phyloP scores from a whole-genome alignment of 2,329 filamentous ascomycete species.

The Calonectria honghensis region DNA sequence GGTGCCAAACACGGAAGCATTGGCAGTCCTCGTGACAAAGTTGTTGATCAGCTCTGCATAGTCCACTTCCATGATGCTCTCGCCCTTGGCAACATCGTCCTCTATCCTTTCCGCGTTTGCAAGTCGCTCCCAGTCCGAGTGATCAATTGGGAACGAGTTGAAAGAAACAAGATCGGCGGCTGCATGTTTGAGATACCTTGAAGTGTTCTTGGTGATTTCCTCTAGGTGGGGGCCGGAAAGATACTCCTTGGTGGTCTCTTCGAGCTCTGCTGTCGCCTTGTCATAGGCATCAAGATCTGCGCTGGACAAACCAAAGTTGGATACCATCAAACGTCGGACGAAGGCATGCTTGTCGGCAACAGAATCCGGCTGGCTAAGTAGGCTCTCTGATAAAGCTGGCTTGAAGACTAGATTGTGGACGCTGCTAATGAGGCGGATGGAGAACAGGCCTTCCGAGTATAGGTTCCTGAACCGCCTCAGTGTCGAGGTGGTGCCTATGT shows the following conservation, averaged over 20 bases:
- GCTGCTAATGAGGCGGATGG: conserved; percentile 58
- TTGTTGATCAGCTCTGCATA: conserved; percentile 59
- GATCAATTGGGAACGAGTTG: conserved; percentile 61
- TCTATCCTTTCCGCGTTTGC: conserved; percentile 59
- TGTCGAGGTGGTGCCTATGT: conserved; percentile 54
- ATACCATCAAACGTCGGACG: conserved; percentile 53
- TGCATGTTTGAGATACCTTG: conserved; percentile 53
- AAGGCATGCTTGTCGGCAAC: conserved; percentile 54
- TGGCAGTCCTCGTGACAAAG: conserved; percentile 61
- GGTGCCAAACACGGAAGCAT: conserved; percentile 61
- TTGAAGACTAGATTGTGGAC: conserved; percentile 60
- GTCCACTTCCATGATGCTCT: conserved; percentile 58
- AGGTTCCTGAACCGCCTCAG: conserved; percentile 56
- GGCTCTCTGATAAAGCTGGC: conserved; percentile 54
- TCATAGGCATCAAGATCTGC: conserved; percentile 58
- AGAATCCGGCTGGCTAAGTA: conserved; percentile 57
- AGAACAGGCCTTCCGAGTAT: conserved; percentile 61
- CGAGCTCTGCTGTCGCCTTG: conserved; percentile 54
- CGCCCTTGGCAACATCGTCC: conserved; percentile 47
- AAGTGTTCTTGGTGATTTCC: conserved; percentile 46
- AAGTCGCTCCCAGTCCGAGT: conserved; percentile 62
- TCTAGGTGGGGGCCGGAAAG: conserved; percentile 53
- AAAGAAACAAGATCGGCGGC: conserved; percentile 63
- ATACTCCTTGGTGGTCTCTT: conserved; percentile 54
- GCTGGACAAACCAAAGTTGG: conserved; percentile 59